Conservation (phyloP, 768 basidiomycete genomes). For the Russula sp. region DNA sequence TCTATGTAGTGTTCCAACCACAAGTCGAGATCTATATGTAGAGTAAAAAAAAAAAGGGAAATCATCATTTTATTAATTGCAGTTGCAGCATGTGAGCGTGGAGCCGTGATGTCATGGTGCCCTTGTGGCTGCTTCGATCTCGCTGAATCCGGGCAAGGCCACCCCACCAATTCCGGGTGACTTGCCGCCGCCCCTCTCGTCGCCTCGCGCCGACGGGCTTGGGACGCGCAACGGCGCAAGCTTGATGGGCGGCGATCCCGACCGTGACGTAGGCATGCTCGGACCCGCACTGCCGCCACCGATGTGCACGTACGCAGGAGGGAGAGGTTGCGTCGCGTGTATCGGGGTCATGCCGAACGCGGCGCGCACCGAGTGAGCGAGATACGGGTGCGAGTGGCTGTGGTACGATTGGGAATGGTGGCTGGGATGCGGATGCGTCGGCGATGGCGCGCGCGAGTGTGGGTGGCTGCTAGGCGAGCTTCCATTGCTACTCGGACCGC, state of each 20-base stretch:
- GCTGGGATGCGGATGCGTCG: constrained; percentile 34
- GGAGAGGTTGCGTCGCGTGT: constrained; percentile 36
- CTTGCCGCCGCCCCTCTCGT: constrained; percentile 15
- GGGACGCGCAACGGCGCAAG: constrained; percentile 60
- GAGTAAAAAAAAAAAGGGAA: neutral
- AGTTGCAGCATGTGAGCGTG: neutral
- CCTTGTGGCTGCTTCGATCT: constrained; percentile 29
- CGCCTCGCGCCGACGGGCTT: constrained; percentile 27
- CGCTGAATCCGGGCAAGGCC: constrained; percentile 30
- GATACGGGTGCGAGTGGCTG: constrained; percentile 31
- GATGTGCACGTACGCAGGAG: constrained; percentile 24
- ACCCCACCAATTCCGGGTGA: constrained; percentile 24
- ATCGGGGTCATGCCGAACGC: constrained; percentile 95
- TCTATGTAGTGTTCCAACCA: constrained; percentile 12
- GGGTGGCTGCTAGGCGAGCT: constrained; percentile 55
- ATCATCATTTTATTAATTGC: constrained; percentile 1
- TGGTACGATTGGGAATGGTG: constrained; percentile 23
- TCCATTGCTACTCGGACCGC: constrained; percentile 57
- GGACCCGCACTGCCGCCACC: constrained; percentile 16
- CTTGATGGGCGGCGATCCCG: constrained; percentile 65
- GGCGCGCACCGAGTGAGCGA: constrained; percentile 77
- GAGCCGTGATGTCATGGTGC: constrained; percentile 7
- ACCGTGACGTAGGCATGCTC: constrained; percentile 49
- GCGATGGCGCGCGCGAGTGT: constrained; percentile 56
- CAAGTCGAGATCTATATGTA: neutral